A percentile compares a stretch with the other conserved stretches of the same genome.
Evolutionary conservation across 345 rosid species (phyloP).

Genomic region (Camelina hispida): DNA sequence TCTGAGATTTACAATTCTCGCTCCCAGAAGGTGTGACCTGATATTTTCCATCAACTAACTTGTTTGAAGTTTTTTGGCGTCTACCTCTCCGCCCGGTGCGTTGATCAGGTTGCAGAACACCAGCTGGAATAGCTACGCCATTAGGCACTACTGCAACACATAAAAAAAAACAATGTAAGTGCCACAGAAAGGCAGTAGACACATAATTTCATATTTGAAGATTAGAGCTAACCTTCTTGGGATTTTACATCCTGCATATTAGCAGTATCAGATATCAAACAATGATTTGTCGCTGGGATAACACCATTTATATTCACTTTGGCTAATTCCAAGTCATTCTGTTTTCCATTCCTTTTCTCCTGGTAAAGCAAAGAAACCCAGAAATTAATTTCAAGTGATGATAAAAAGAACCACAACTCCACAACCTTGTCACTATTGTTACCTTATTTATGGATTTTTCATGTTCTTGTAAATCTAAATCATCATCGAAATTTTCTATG

Average conservation of each 20-base stretch:
- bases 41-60: constrained; percentile 56
- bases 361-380: constrained; percentile 42
- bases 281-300: constrained; percentile 36
- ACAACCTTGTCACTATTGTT: constrained; percentile 15
- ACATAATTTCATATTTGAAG: not conserved
- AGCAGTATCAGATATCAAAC: constrained; percentile 39
- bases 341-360: constrained; percentile 51
- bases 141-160: constrained; percentile 48
- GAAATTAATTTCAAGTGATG: constrained; percentile 4
- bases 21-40: constrained; percentile 51
- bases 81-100: constrained; percentile 71
- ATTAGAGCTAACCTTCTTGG: constrained; percentile 57
- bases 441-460: constrained; percentile 31
- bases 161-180: constrained; percentile 8
- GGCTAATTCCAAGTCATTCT: constrained; percentile 46
- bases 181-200: constrained; percentile 19
- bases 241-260: constrained; percentile 42
- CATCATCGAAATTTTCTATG: constrained; percentile 44
- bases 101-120: constrained; percentile 53
- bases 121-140: constrained; percentile 52
- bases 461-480: constrained; percentile 37
- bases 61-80: constrained; percentile 68
- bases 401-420: not conserved
- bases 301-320: constrained; percentile 40
- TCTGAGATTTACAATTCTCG: constrained; percentile 53